These are phyloP conservation scores for Selenicereus undatus DNA, from an alignment of 148 eudicot genomes.

Conservation along the genomic window DNA sequence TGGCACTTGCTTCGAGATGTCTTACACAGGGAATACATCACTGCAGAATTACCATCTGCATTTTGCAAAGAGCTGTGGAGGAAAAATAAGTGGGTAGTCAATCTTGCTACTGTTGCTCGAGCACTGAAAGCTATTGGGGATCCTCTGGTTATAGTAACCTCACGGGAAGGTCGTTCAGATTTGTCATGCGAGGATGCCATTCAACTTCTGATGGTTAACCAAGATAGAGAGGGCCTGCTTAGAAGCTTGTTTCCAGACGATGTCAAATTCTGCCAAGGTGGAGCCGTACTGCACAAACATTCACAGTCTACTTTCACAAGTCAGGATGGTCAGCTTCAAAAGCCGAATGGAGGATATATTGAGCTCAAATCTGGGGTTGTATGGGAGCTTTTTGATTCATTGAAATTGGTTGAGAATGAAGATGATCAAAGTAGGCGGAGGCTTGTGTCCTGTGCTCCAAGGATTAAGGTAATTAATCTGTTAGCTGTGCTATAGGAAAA, in stretches of 20 bases:
- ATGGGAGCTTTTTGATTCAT: conserved; percentile 24
- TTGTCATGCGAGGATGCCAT: conserved; percentile 19
- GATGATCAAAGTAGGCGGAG: conserved; percentile 15
- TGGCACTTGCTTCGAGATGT: conserved; percentile 12
- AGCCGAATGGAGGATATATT: conserved; percentile 1
- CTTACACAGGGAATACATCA: conserved; percentile 10
- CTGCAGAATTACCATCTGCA: conserved; percentile 16
- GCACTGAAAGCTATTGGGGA: conserved; percentile 26
- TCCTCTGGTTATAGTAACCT: conserved; percentile 31
- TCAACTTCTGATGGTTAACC: conserved; percentile 11
- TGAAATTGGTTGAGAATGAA: conserved; percentile 13
- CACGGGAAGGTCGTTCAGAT: not conserved
- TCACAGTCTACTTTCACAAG: not conserved
- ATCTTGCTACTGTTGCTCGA: conserved; percentile 10
- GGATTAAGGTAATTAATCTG: conserved; percentile 22
- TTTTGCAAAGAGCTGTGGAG: conserved; percentile 13
- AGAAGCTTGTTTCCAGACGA: conserved; percentile 17
- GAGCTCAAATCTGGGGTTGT: conserved; percentile 17
- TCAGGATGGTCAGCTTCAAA: not conserved
- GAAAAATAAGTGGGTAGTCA: not conserved
- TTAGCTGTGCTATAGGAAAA: not conserved
- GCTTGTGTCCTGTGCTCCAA: conserved; percentile 25
- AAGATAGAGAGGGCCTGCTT: conserved; percentile 26
- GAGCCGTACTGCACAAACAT: not conserved
- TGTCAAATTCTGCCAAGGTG: not conserved